Conservation (phyloP, 2,329 filamentous ascomycete species). For the Aspergillus sp. region DNA sequence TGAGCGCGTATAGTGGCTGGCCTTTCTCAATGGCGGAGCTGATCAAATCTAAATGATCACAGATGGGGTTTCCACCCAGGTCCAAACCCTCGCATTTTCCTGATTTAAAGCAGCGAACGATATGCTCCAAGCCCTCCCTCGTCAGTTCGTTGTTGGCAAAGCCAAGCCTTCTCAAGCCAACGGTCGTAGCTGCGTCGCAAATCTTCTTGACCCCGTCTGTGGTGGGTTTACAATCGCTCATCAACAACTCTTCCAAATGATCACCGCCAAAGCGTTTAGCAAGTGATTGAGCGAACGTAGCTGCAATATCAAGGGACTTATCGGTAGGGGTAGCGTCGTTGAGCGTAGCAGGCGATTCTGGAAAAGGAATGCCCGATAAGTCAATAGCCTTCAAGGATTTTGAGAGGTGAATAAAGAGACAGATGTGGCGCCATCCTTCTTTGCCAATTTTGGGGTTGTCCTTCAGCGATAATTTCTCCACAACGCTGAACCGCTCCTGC, state of each 20-base stretch:
- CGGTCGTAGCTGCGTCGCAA: slow-evolving; percentile 77
- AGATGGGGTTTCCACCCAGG: slow-evolving; percentile 77
- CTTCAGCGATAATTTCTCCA: slow-evolving; percentile 85
- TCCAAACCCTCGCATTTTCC: slow-evolving; percentile 85
- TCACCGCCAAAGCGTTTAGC: slow-evolving; percentile 73
- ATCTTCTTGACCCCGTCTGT: slow-evolving; percentile 71
- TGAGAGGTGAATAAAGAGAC: slow-evolving; percentile 86
- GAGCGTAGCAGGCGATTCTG: slow-evolving; percentile 41
- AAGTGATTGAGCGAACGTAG: slow-evolving; percentile 72
- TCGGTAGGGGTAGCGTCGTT: slow-evolving; percentile 26
- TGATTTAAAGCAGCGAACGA: slow-evolving; percentile 72
- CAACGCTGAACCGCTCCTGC: slow-evolving; percentile 58
- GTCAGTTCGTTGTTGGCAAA: slow-evolving; percentile 80
- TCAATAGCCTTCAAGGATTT: slow-evolving; percentile 83
- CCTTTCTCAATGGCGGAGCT: slow-evolving; percentile 39
- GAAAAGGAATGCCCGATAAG: slow-evolving; percentile 80
- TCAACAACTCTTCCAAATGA: slow-evolving; percentile 75
- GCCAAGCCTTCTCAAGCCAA: slow-evolving; percentile 75
- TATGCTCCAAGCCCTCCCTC: slow-evolving; percentile 69
- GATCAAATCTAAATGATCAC: slow-evolving; percentile 50
- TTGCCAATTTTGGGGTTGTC: slow-evolving; percentile 81
- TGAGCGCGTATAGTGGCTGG: slow-evolving; percentile 73
- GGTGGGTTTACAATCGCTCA: slow-evolving; percentile 75
- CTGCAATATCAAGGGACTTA: slow-evolving; percentile 53
- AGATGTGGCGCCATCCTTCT: slow-evolving; percentile 89